These are phyloP conservation scores for Diaporthe eres DNA, from an alignment of 2,329 filamentous ascomycete species.

Conservation along the genomic window DNA sequence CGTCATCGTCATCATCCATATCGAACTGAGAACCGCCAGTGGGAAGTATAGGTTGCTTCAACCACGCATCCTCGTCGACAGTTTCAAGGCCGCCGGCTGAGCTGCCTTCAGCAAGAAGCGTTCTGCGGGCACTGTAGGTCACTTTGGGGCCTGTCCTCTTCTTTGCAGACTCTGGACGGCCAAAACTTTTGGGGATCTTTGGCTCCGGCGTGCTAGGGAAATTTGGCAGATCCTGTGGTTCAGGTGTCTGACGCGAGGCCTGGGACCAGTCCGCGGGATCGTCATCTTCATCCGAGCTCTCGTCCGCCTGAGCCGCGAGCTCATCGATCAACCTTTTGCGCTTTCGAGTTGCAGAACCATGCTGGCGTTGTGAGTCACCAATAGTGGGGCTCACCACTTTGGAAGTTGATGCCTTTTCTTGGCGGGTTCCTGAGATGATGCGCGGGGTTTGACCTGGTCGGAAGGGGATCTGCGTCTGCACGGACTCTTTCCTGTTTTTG, in stretches of 20 bases:
- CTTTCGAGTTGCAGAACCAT: slow-evolving; percentile 31
- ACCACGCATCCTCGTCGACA: slow-evolving; percentile 43
- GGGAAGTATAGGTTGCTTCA: slow-evolving; percentile 46
- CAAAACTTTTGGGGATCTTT: slow-evolving; percentile 43
- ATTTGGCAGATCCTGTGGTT: slow-evolving; percentile 34
- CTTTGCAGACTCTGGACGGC: slow-evolving; percentile 44
- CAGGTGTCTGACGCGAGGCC: slow-evolving; percentile 41
- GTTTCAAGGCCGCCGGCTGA: slow-evolving; percentile 33
- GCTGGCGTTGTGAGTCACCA: slow-evolving; percentile 35
- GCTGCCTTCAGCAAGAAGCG: slow-evolving; percentile 49
- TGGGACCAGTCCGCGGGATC: slow-evolving; percentile 10
- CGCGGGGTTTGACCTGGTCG: slow-evolving; percentile 33
- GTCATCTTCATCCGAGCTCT: slow-evolving; percentile 51
- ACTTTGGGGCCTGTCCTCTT: slow-evolving; percentile 55
- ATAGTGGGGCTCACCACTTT: slow-evolving; percentile 34
- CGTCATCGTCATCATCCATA: slow-evolving; percentile 60
- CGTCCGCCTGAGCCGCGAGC: slow-evolving; percentile 56
- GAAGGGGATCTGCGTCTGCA: slow-evolving; percentile 42
- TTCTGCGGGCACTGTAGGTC: slow-evolving; percentile 56
- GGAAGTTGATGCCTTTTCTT: slow-evolving; percentile 37
- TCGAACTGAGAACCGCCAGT: slow-evolving; percentile 48
- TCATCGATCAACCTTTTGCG: slow-evolving; percentile 58
- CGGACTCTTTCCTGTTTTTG: slow-evolving; percentile 35
- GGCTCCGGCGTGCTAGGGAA: slow-evolving; percentile 42
- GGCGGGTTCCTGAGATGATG: slow-evolving; percentile 32